Base-by-base conservation (phyloP, 495 filamentous ascomycete genomes). In the Penicillium subrubescens region DNA sequence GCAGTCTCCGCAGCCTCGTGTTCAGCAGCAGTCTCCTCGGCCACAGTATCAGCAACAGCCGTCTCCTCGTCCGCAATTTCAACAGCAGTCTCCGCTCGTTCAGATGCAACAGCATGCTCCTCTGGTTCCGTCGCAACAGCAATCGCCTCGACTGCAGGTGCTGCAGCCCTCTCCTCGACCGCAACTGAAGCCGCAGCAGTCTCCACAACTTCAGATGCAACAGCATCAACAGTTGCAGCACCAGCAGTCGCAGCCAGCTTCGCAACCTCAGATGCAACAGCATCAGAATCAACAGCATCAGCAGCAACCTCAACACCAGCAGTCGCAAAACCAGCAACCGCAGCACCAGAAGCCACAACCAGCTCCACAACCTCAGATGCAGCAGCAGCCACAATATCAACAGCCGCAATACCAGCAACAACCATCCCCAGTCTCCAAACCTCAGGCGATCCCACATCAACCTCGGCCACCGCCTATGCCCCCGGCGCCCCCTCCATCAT, bases 401-500 rank as follows among this genome's bases (percentile, higher is more conserved):
- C 53, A n/a, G 10, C 51, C 27, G 31, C 51, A 67, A 58, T 67
- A 62, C 37, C 67, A 66, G 34, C 63, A 67, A 29, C 69, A 66
- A 21, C 68, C 60, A 29, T 73, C 65, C 25, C 66, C 68, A 0
- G 11, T 33, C 12, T 21, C 39, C 14, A 58, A 44, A 44, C 35
- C 56, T 8, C 35, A 31, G 39, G n/a, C 19, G 6, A 11, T 58
- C 54, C 64, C 57, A 46, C 66, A 67, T 35, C 70, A 70, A 63
- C 69, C 60, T 41, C 62, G 44, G 57, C 52, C 61, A 59, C 65
- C 66, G 35, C 62, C 56, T 29, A 50, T 59, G 35, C 72, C 66
- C 23, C 73, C 74, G 74, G 77, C 81, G 29, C 69, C 70, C 46
- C 68, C 66, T 31, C 68, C 66, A 19, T 64, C 72, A 59, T 61